Evolutionary conservation across 2,329 filamentous ascomycete genomes (phyloP), one percentile per base, ranked within the genome.

Genomic region (Penicillium polonicum): DNA sequence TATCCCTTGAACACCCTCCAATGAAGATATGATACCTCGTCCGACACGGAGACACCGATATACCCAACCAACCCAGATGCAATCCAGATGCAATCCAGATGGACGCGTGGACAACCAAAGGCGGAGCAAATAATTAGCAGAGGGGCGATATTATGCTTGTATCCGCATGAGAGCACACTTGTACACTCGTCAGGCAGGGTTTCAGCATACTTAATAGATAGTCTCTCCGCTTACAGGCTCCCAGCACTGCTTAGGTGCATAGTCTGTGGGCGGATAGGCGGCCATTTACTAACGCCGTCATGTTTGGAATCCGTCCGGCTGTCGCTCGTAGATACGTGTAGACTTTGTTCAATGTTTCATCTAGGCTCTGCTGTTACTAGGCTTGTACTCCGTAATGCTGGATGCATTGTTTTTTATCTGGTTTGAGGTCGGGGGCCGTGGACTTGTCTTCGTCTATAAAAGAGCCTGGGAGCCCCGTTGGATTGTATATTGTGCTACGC

Each of bases 231-330:
- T 42, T 19, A 19, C 27, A 46, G 5, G 17, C n/a, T 21, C 21
- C 36, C 29, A 51, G 13, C 33, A 29, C 35, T 50, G 55, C 58
- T 60, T 57, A 46, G 29, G 25, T 58, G 48, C 52, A 48, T 55
- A 17, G 21, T 19, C 17, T 12, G 17, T 35, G 17, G 4, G 27
- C 43, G 27, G 39, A 21, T 50, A 35, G 27, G 23, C 36, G 36
- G 48, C 2, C 29, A 36, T 46, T 19, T n/a, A 31, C 21, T 13
- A 29, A 27, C 17, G 13, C 55, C 42, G 54, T n/a, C 12, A 17
- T 36, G 35, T 60, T 60, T 33, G 19, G 5, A 60, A 58, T 35
- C 19, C 5, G 21, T 27, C 52, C 5, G 23, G 36, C 52, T 46
- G 41, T 38, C 25, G 4, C 41, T 52, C 31, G 27, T 44, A 45